Evolutionary conservation across 768 basidiomycete genomes (phyloP).

Genomic region (Suillus occidentalis): DNA sequence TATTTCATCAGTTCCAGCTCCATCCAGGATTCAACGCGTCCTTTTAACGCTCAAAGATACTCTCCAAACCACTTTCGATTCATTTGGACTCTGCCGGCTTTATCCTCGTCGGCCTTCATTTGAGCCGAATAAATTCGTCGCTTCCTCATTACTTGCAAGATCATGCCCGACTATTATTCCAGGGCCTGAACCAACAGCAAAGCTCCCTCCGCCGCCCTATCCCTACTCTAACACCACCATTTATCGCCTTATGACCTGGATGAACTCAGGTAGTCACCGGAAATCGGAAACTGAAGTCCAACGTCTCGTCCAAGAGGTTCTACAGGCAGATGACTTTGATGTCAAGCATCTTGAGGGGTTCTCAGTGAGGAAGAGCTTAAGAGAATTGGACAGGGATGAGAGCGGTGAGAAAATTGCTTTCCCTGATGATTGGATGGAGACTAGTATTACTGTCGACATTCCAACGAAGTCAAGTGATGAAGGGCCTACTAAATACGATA

Average conservation of each 20-base stretch:
- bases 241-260: conserved; percentile 23
- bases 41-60: too few species aligned
- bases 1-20: too few species aligned
- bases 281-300: conserved; percentile 6
- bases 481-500: too few species aligned
- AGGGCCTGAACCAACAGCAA: background rate
- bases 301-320: background rate
- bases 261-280: conserved; percentile 16
- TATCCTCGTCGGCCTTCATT: too few species aligned
- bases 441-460: too few species aligned
- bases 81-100: too few species aligned
- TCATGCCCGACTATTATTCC: background rate
- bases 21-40: background rate
- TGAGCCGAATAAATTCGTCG: conserved; percentile 1
- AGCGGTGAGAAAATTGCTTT: too few species aligned
- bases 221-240: conserved; percentile 17
- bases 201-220: background rate
- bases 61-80: too few species aligned
- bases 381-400: too few species aligned
- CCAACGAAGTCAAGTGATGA: too few species aligned
- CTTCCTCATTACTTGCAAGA: background rate
- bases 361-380: background rate
- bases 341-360: background rate
- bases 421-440: too few species aligned
- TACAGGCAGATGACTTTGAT: too few species aligned